Percentiles rank a stretch among this genome's conserved stretches.
Evolutionary conservation across 1,284 basidiomycete genomes (phyloP).

Genomic region (Trametes pubescens): DNA sequence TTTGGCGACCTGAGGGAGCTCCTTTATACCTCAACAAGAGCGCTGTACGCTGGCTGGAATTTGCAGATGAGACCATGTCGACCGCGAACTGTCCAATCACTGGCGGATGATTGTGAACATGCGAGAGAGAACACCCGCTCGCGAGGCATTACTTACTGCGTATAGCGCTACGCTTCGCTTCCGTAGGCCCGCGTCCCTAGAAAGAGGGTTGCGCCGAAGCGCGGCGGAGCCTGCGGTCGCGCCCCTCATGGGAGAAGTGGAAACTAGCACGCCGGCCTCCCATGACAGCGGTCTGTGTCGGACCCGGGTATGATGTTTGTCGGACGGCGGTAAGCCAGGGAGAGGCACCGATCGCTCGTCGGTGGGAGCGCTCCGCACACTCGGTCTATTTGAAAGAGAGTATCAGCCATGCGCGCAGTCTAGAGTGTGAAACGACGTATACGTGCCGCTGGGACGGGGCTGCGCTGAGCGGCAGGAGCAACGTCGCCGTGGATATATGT

Average conservation of each 20-base stretch:
- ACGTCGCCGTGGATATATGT: slow-evolving; percentile 9
- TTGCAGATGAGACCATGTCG: slow-evolving; percentile 9
- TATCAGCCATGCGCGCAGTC: slow-evolving; percentile 3
- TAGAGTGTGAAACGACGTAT: background rate
- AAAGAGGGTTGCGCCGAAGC: slow-evolving; percentile 7
- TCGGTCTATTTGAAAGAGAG: background rate
- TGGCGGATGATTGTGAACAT: slow-evolving; percentile 9
- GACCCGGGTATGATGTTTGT: background rate
- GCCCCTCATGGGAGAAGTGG: slow-evolving; percentile 14
- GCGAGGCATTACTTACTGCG: slow-evolving; percentile 1
- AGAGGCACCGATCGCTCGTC: background rate
- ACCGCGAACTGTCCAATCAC: slow-evolving; percentile 4
- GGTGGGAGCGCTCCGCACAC: slow-evolving; percentile 9
- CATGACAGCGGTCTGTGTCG: slow-evolving; percentile 4
- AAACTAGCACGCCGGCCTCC: slow-evolving; percentile 10
- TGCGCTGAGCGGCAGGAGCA: background rate
- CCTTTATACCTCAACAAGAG: slow-evolving; percentile 3
- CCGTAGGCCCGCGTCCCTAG: background rate
- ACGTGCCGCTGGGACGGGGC: background rate
- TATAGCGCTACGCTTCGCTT: background rate
- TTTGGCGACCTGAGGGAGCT: background rate
- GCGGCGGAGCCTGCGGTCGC: background rate
- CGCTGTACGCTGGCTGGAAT: background rate
- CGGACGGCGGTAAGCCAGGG: background rate
- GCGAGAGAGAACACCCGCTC: slow-evolving; percentile 1